Conservation (phyloP, 805 yeast species). For the Candida cerambycidarum region DNA sequence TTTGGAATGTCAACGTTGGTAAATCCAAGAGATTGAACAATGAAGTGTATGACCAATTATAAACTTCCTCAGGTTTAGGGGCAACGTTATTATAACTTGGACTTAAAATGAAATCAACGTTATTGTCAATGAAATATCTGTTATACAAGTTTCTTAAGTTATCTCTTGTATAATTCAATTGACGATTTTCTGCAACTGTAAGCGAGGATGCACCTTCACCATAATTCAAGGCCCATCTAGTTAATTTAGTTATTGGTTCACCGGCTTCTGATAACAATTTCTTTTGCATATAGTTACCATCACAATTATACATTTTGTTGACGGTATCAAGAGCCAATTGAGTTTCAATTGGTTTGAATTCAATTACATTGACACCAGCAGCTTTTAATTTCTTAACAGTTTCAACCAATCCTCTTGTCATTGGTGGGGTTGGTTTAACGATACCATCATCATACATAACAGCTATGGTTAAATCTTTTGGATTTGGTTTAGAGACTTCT, state of each 20-base stretch:
- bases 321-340: conserved; percentile 61
- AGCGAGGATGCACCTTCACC: conserved; percentile 56
- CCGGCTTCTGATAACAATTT: conserved; percentile 57
- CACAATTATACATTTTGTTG: conserved; percentile 56
- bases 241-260: conserved; percentile 65
- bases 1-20: conserved; percentile 65
- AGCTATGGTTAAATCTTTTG: conserved; percentile 54
- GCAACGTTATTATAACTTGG: conserved; percentile 73
- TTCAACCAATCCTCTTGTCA: conserved; percentile 53
- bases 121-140: conserved; percentile 50
- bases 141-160: conserved; percentile 56
- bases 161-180: conserved; percentile 57
- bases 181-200: conserved; percentile 53
- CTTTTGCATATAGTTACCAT: conserved; percentile 63
- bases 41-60: conserved; percentile 80
- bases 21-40: conserved; percentile 71
- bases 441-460: conserved; percentile 63
- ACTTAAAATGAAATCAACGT: conserved; percentile 63
- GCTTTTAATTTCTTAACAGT: conserved; percentile 53
- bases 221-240: conserved; percentile 57
- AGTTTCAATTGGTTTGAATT: conserved; percentile 58
- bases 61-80: conserved; percentile 60
- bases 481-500: conserved; percentile 38
- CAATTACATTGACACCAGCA: conserved; percentile 59
- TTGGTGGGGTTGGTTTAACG: conserved; percentile 68